phyloP scores from a whole-genome alignment of 768 basidiomycete genomes.

The Daedaleopsis sinensis region DNA sequence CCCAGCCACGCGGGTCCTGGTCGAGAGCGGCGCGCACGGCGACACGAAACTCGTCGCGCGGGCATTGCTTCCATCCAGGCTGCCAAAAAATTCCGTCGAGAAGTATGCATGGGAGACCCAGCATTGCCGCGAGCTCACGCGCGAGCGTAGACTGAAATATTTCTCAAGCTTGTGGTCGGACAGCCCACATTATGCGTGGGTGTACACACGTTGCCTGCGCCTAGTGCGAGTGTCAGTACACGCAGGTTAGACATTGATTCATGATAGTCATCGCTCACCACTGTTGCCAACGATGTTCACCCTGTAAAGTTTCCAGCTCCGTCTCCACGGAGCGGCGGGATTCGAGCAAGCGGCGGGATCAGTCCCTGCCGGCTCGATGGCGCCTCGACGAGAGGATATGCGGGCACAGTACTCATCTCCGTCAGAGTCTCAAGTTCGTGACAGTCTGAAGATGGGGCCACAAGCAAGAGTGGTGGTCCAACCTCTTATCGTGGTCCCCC shows the following conservation, averaged over 20 bases:
- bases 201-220: neutral
- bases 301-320: constrained; percentile 46
- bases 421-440: too few relatives aligned
- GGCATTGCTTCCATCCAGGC: constrained; percentile 47
- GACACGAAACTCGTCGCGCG: constrained; percentile 24
- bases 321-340: constrained; percentile 39
- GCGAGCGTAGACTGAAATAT: constrained; percentile 50
- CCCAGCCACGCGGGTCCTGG: constrained; percentile 21
- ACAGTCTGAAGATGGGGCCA: too few relatives aligned
- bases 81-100: constrained; percentile 53
- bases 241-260: too few relatives aligned
- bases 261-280: constrained; percentile 45
- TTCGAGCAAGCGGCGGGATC: neutral
- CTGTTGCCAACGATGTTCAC: constrained; percentile 55
- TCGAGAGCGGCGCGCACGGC: constrained; percentile 18
- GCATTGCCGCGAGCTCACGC: constrained; percentile 42
- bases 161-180: neutral
- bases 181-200: neutral
- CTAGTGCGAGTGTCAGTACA: neutral
- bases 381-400: too few relatives aligned
- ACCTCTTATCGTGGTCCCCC: too few relatives aligned
- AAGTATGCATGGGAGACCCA: constrained; percentile 48
- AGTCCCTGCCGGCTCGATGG: too few relatives aligned
- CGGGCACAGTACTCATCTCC: too few relatives aligned
- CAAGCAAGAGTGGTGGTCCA: too few relatives aligned